A percentile compares a stretch with the other conserved stretches of the same genome.
Evolutionary conservation across 75 land plant genomes (phyloP).

Genomic region (Ceratopteris richardii): DNA sequence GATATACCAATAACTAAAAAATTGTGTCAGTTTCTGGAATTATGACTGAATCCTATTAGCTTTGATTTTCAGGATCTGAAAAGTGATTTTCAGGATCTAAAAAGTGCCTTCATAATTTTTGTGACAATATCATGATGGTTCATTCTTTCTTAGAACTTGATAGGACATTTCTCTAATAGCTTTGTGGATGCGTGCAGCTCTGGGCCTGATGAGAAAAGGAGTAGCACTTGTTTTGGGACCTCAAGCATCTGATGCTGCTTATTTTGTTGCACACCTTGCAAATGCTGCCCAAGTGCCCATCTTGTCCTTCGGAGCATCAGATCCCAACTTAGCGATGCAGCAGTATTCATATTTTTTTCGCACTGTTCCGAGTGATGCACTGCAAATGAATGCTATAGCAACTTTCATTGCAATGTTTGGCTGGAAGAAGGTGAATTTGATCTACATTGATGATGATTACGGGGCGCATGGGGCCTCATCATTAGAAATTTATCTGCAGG

Average conservation of each 20-base stretch:
- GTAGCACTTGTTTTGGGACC: constrained; percentile 26
- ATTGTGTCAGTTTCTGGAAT: no score
- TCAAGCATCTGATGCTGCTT: constrained; percentile 18
- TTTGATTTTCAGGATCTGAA: no score
- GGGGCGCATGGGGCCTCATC: constrained; percentile 16
- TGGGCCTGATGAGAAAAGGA: constrained; percentile 14
- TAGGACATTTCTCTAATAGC: no score
- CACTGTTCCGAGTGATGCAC: constrained; percentile 14
- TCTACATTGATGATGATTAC: constrained; percentile 25
- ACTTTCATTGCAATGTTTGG: constrained; percentile 10
- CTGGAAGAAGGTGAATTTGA: constrained; percentile 17
- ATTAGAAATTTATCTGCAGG: not conserved
- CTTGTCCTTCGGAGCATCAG: constrained; percentile 24
- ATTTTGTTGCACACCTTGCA: constrained; percentile 17
- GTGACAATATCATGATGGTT: no score
- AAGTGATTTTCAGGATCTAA: no score
- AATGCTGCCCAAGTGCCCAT: constrained; percentile 18
- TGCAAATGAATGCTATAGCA: constrained; percentile 22
- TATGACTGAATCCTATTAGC: no score
- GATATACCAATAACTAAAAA: no score
- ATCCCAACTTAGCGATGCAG: constrained; percentile 15
- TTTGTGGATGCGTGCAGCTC: constrained; percentile 6
- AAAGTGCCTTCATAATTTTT: no score
- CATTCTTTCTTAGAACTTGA: no score
- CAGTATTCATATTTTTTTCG: constrained; percentile 25